phyloP scores from a whole-genome alignment of 306 rosid genomes.

The Arachis hypogaea region DNA sequence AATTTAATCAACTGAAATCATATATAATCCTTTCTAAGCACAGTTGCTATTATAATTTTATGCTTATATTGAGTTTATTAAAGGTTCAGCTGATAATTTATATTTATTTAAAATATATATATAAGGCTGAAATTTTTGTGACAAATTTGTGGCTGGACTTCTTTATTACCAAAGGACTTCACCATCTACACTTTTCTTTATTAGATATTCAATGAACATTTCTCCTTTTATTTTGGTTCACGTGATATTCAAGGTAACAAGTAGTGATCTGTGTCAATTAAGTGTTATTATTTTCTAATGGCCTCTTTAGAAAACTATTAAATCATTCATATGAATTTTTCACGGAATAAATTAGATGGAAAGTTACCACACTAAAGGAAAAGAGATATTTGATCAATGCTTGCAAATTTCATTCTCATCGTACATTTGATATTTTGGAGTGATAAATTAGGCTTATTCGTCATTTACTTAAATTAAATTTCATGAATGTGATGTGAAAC shows the following conservation, averaged over 20 bases:
- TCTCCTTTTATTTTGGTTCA: too few species aligned
- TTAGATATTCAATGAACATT: not conserved
- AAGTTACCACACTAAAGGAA: not conserved
- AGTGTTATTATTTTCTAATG: too few species aligned
- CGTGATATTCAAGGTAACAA: too few species aligned
- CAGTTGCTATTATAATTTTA: not conserved
- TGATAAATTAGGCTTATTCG: not conserved
- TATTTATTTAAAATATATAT: too few species aligned
- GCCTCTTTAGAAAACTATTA: too few species aligned
- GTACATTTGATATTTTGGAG: too few species aligned
- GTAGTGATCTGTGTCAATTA: too few species aligned
- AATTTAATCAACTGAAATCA: not conserved
- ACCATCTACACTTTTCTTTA: not conserved
- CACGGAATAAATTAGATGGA: not conserved
- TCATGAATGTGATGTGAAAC: not conserved
- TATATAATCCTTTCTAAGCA: not conserved
- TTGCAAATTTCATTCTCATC: too few species aligned
- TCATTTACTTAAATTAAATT: not conserved
- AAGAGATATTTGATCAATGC: too few species aligned
- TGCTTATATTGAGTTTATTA: not conserved
- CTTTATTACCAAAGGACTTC: not conserved
- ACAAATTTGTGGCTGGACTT: not conserved
- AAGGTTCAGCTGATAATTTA: not conserved
- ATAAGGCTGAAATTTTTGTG: not conserved
- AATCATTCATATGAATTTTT: not conserved